phyloP scores from a whole-genome alignment of 1,284 basidiomycete species.

The Ganoderma boninense region DNA sequence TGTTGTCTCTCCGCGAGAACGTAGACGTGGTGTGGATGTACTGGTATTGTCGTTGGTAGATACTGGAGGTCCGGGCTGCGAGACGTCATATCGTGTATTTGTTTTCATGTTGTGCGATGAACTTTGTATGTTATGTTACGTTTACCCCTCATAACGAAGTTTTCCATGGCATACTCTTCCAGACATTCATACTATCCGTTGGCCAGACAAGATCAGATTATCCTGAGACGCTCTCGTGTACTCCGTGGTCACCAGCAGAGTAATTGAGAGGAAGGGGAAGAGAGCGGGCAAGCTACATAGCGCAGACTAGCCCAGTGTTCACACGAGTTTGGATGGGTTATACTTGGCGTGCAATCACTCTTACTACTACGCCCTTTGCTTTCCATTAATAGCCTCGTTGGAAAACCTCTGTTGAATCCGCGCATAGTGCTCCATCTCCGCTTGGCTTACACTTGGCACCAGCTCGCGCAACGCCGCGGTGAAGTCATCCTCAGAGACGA shows the following conservation, averaged over 20 bases:
- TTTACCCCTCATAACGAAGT: slow-evolving; percentile 14
- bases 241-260: too few relatives aligned
- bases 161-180: neutral
- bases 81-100: slow-evolving; percentile 5
- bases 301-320: too few relatives aligned
- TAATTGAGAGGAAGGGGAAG: too few relatives aligned
- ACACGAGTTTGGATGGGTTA: neutral
- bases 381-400: slow-evolving; percentile 31
- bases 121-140: slow-evolving; percentile 20
- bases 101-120: slow-evolving; percentile 1
- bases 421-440: slow-evolving; percentile 91
- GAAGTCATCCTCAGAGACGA: slow-evolving; percentile 83
- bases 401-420: slow-evolving; percentile 80
- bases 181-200: neutral
- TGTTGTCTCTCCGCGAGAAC: neutral
- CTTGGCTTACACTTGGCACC: slow-evolving; percentile 88
- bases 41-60: slow-evolving; percentile 14
- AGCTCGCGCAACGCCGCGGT: slow-evolving; percentile 77
- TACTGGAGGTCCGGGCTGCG: slow-evolving; percentile 14
- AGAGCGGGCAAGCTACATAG: too few relatives aligned
- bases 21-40: slow-evolving; percentile 13
- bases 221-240: too few relatives aligned
- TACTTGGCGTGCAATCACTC: neutral
- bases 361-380: neutral
- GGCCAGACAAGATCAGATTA: neutral